Percentiles rank a stretch among this genome's conserved stretches.
phyloP scores from a whole-genome alignment of 768 basidiomycete genomes.

The Termitomyces titanicus region DNA sequence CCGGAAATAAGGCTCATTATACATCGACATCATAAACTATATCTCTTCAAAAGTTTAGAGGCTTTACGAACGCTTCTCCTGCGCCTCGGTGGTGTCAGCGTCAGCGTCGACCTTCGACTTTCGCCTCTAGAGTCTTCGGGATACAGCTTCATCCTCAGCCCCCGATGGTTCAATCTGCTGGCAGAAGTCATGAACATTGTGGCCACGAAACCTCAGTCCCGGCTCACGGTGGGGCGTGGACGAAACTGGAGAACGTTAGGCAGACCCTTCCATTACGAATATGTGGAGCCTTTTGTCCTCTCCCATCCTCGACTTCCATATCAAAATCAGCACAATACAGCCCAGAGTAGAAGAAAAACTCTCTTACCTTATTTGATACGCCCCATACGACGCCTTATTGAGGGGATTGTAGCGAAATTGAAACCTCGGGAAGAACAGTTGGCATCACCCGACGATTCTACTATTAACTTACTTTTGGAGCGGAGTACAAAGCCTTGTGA shows the following conservation, averaged over 20 bases:
- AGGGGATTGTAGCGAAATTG: not conserved
- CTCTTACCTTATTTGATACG: not conserved
- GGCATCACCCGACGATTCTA: not conserved
- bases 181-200: conserved; percentile 10
- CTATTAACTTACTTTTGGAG: not conserved
- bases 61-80: conserved; percentile 1
- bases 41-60: conserved; percentile 1
- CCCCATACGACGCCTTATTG: not conserved
- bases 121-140: not conserved
- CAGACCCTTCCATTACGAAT: conserved; percentile 6
- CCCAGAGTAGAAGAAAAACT: not conserved
- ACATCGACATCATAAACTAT: not conserved
- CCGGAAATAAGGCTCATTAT: not conserved
- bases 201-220: conserved; percentile 3
- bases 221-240: conserved; percentile 3
- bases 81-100: not conserved
- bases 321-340: not conserved
- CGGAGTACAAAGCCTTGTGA: not conserved
- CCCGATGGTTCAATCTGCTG: conserved; percentile 5
- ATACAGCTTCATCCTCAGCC: not conserved
- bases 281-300: not conserved
- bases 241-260: not conserved
- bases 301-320: not conserved
- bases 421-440: not conserved
- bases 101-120: not conserved